Percentiles rank a stretch among this genome's conserved stretches.
These are phyloP conservation scores for Olyra latifolia DNA, from an alignment of 176 grass and related monocot genomes.

Conservation along the genomic window DNA sequence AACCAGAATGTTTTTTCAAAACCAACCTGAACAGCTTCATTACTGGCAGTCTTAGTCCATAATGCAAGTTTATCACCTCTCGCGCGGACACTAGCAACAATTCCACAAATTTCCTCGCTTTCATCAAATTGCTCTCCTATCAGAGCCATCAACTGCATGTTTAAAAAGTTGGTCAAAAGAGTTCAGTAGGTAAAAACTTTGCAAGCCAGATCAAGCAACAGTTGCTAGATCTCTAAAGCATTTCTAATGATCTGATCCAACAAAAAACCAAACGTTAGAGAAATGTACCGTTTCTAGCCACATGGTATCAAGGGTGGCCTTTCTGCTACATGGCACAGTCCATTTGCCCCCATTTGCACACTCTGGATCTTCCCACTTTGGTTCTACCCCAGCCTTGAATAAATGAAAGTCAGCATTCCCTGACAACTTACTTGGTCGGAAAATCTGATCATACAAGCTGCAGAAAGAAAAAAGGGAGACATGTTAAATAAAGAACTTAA, in stretches of 20 bases:
- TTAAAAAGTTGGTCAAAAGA: constrained; percentile 18
- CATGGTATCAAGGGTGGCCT: constrained; percentile 82
- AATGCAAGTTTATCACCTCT: constrained; percentile 93
- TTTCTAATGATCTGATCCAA: background rate
- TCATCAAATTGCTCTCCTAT: constrained; percentile 98
- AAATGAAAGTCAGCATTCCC: constrained; percentile 90
- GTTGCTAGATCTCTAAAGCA: constrained; percentile 15
- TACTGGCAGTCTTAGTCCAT: constrained; percentile 92
- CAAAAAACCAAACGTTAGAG: background rate
- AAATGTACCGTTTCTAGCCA: constrained; percentile 79
- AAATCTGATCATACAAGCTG: constrained; percentile 93
- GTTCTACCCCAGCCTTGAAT: constrained; percentile 89
- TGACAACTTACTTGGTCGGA: constrained; percentile 76
- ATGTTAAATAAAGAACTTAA: constrained; percentile 4
- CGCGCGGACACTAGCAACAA: constrained; percentile 85
- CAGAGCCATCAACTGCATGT: constrained; percentile 89
- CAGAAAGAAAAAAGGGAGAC: constrained; percentile 31
- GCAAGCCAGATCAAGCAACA: background rate
- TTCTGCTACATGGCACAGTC: constrained; percentile 75
- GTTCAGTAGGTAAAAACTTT: background rate
- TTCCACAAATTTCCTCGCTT: constrained; percentile 93
- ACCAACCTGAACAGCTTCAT: constrained; percentile 98
- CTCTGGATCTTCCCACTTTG: constrained; percentile 99
- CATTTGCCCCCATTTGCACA: constrained; percentile 98
- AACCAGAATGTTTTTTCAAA: constrained; percentile 14